A percentile compares a stretch with the other conserved stretches of the same genome.
phyloP scores from a whole-genome alignment of 2,329 filamentous ascomycete genomes.

The Colletotrichum tropicale region DNA sequence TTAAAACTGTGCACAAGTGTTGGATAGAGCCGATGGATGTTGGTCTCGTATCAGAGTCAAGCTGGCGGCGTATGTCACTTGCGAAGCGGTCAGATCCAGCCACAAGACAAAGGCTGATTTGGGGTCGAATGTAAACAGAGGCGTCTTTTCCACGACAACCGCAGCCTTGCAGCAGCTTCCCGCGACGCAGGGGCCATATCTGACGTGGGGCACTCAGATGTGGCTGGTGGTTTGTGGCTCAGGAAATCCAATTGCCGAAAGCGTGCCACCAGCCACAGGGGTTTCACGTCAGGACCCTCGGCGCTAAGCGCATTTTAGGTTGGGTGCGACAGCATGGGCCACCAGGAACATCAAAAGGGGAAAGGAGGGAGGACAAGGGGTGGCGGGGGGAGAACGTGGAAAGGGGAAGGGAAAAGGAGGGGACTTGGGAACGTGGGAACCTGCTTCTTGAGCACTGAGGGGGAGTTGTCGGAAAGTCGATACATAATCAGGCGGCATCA shows the following conservation, averaged over 20 bases:
- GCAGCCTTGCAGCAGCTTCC: conserved; percentile 24
- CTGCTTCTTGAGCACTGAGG: background rate
- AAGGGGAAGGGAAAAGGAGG: conserved; percentile 10
- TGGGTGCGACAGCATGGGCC: conserved; percentile 10
- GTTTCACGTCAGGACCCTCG: conserved; percentile 19
- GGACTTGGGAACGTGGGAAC: background rate
- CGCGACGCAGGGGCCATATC: background rate
- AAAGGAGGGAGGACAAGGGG: conserved; percentile 7
- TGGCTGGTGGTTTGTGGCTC: conserved; percentile 21
- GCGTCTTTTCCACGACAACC: conserved; percentile 26
- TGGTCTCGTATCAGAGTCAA: background rate
- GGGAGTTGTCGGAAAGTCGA: background rate
- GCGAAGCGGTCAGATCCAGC: background rate
- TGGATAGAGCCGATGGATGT: background rate
- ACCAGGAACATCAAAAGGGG: conserved; percentile 1
- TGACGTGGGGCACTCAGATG: background rate
- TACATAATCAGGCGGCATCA: background rate
- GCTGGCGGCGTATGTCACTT: background rate
- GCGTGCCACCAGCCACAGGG: background rate
- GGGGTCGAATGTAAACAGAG: conserved; percentile 20
- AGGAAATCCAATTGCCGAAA: background rate
- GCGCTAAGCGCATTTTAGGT: conserved; percentile 18
- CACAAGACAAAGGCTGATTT: background rate
- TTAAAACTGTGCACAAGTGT: background rate
- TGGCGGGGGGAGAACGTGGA: conserved; percentile 11